Conservation (phyloP, 805 yeast species). For the Wilhelminamyces savonicus region DNA sequence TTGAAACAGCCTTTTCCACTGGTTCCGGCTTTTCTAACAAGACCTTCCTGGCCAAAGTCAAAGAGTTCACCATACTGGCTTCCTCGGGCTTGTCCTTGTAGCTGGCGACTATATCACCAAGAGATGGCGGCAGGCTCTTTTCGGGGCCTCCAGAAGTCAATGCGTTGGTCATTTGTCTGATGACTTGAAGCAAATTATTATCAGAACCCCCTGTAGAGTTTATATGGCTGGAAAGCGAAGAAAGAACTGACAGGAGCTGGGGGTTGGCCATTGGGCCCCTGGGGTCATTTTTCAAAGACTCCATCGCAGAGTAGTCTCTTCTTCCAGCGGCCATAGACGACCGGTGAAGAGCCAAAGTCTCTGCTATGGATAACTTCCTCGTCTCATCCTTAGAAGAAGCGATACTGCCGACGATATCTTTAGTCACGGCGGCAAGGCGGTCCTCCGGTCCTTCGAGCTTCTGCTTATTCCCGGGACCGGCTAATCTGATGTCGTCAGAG, state of each 20-base stretch:
- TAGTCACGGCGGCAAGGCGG: constrained; percentile 4
- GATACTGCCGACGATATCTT: constrained; percentile 3
- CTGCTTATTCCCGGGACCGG: background rate
- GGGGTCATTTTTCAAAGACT: constrained; percentile 19
- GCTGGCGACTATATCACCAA: constrained; percentile 13
- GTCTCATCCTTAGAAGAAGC: constrained; percentile 1
- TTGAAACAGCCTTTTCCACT: constrained; percentile 13
- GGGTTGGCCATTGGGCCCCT: constrained; percentile 12
- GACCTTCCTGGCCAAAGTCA: constrained; percentile 25
- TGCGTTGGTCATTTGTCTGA: constrained; percentile 33
- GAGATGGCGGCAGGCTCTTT: too few species aligned
- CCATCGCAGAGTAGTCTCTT: constrained; percentile 22
- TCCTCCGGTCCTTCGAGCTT: background rate
- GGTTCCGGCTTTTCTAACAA: constrained; percentile 11
- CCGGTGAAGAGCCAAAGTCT: constrained; percentile 51
- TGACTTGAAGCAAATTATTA: constrained; percentile 27
- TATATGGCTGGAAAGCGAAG: constrained; percentile 24
- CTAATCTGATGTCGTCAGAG: constrained; percentile 8
- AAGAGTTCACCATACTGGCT: constrained; percentile 19
- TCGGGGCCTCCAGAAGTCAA: too few species aligned
- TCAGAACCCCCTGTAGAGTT: constrained; percentile 12
- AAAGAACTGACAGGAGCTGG: constrained; percentile 27
- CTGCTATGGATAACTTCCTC: constrained; percentile 48
- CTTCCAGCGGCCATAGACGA: constrained; percentile 32
- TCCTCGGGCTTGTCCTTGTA: constrained; percentile 17